Conservation (phyloP, 2,329 filamentous ascomycete genomes). For the Pseudocercospora ulei region DNA sequence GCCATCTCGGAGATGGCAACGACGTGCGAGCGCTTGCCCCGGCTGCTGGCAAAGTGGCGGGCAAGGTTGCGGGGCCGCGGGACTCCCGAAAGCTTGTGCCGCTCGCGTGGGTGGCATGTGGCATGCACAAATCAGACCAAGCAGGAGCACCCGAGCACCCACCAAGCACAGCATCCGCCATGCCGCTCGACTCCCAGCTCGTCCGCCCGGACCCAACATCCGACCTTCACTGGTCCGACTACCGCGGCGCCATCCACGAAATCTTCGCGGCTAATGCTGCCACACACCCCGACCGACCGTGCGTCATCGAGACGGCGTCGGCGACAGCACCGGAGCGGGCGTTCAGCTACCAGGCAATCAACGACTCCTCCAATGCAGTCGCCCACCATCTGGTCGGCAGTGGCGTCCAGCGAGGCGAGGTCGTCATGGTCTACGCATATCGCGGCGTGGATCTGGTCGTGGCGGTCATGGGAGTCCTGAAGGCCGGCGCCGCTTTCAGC, state of each 20-base stretch:
- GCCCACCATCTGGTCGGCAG: conserved; percentile 67
- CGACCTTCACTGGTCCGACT: conserved; percentile 59
- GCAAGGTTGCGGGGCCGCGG: no score
- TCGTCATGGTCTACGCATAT: conserved; percentile 87
- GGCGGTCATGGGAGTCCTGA: conserved; percentile 64
- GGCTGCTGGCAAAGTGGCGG: no score
- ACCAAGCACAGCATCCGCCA: conserved; percentile 12
- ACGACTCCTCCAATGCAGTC: conserved; percentile 70
- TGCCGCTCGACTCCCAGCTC: conserved; percentile 26
- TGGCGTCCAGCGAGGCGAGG: conserved; percentile 68
- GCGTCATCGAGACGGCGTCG: conserved; percentile 57
- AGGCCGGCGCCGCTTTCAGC: conserved; percentile 51
- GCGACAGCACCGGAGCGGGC: conserved; percentile 35
- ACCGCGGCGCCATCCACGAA: conserved; percentile 58
- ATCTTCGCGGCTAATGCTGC: conserved; percentile 59
- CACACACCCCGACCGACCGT: conserved; percentile 57
- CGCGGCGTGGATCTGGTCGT: conserved; percentile 68
- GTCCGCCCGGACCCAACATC: conserved; percentile 53
- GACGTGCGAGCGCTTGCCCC: no score
- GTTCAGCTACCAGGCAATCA: conserved; percentile 80
- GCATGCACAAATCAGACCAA: no score
- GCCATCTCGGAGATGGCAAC: conserved; percentile 14
- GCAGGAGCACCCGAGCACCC: neutral
- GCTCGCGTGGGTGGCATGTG: no score
- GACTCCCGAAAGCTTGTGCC: neutral